These are phyloP conservation scores for Penicillium flavigenum DNA, from an alignment of 495 filamentous ascomycete genomes.

Conservation along the genomic window DNA sequence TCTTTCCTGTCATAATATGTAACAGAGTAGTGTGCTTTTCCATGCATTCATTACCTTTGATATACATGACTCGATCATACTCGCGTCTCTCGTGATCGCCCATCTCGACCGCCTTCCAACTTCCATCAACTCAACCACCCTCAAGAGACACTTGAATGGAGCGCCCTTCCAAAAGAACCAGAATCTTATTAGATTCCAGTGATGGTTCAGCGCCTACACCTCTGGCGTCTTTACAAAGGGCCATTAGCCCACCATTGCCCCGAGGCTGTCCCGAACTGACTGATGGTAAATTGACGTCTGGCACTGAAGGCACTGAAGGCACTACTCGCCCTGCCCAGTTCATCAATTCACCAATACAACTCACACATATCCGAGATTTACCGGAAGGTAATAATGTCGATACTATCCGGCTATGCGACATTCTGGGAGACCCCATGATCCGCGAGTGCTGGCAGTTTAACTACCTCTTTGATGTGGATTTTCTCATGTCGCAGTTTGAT, in stretches of 20 bases:
- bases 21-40: neutral
- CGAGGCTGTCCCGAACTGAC: neutral
- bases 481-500: conserved; percentile 69
- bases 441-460: conserved; percentile 90
- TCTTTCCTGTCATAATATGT: neutral
- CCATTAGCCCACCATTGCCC: conserved; percentile 2
- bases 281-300: neutral
- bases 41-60: neutral
- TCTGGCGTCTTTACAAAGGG: conserved; percentile 1
- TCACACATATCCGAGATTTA: conserved; percentile 70
- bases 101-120: conserved; percentile 8
- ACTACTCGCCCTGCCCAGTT: conserved; percentile 3
- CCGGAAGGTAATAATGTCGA: conserved; percentile 62
- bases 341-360: conserved; percentile 65
- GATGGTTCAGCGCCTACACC: neutral
- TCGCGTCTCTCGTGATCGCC: neutral
- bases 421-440: conserved; percentile 81
- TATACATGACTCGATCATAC: neutral
- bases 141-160: neutral
- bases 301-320: neutral
- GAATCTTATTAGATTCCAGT: neutral
- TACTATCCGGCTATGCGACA: conserved; percentile 64
- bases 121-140: neutral
- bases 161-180: conserved; percentile 5
- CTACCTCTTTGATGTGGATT: conserved; percentile 79